Percentiles rank a stretch among this genome's conserved stretches.
Evolutionary conservation across 2,329 filamentous ascomycete species (phyloP).

Genomic region (Penicillium sclerotigenum): DNA sequence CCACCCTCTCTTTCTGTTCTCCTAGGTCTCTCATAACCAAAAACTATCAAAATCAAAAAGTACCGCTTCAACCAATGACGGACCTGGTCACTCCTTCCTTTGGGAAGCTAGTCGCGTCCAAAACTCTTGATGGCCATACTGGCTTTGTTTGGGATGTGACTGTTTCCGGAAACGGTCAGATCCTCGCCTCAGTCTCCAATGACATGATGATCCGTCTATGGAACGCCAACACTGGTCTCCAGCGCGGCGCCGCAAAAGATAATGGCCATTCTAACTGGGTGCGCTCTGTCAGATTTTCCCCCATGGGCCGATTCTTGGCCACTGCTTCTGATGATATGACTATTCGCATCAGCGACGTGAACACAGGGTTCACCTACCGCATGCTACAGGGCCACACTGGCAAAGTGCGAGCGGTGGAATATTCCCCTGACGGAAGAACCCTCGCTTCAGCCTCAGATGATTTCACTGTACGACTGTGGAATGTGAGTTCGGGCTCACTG

Average conservation of each 20-base stretch:
- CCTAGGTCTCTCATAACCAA: background rate
- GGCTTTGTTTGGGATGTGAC: conserved; percentile 10
- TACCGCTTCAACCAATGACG: background rate
- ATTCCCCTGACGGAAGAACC: conserved; percentile 5
- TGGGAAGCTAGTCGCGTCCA: background rate
- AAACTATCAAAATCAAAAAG: background rate
- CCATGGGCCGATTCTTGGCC: conserved; percentile 3
- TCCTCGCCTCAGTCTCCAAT: conserved; percentile 9
- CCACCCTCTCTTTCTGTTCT: background rate
- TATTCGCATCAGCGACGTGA: conserved; percentile 10
- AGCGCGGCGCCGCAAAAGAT: conserved; percentile 5
- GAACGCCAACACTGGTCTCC: conserved; percentile 11
- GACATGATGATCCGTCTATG: conserved; percentile 11
- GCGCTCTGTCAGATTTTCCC: conserved; percentile 8
- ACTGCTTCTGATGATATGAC: conserved; percentile 10
- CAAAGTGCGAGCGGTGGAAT: conserved; percentile 8
- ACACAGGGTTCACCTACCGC: conserved; percentile 10
- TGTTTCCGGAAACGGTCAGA: conserved; percentile 3
- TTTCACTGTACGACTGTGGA: conserved; percentile 7
- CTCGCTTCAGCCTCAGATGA: conserved; percentile 9
- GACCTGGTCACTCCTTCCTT: background rate
- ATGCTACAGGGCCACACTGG: conserved; percentile 7
- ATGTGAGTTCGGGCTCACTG: background rate
- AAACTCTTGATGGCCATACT: conserved; percentile 8
- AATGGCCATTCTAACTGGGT: conserved; percentile 10